These are phyloP conservation scores for Haplosporangium gracile DNA, from an alignment of 192 early-diverging fungal genomes.

Conservation along the genomic window DNA sequence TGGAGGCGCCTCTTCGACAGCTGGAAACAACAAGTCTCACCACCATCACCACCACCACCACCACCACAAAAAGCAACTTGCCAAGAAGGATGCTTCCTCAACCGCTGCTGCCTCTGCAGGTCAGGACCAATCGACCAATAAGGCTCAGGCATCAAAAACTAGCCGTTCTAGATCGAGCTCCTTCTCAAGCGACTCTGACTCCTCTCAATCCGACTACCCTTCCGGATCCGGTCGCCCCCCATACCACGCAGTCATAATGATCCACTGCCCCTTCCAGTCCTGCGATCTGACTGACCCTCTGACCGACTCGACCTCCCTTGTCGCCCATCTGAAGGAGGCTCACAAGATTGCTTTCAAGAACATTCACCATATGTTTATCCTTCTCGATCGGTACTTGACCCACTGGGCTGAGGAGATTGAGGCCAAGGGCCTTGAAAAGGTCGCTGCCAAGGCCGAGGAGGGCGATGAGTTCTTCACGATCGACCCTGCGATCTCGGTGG, in stretches of 20 bases:
- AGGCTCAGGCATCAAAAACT: neutral
- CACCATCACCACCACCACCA: slow-evolving; percentile 27
- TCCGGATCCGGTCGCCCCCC: slow-evolving; percentile 55
- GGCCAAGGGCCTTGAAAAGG: slow-evolving; percentile 44
- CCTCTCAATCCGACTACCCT: slow-evolving; percentile 47
- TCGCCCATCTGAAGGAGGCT: slow-evolving; percentile 72
- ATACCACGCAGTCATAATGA: slow-evolving; percentile 65
- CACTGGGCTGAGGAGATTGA: slow-evolving; percentile 75
- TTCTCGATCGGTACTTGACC: slow-evolving; percentile 79
- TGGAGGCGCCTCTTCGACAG: neutral
- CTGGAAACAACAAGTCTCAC: slow-evolving; percentile 14
- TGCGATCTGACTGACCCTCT: slow-evolving; percentile 64
- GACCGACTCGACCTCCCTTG: slow-evolving; percentile 72
- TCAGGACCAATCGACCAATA: neutral
- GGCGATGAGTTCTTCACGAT: slow-evolving; percentile 65
- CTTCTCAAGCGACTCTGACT: slow-evolving; percentile 56
- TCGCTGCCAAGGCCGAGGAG: slow-evolving; percentile 42
- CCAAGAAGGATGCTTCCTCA: slow-evolving; percentile 27
- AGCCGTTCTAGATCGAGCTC: slow-evolving; percentile 46
- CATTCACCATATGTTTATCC: slow-evolving; percentile 83
- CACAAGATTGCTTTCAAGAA: slow-evolving; percentile 79
- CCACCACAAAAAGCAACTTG: slow-evolving; percentile 17
- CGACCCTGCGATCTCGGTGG: slow-evolving; percentile 65
- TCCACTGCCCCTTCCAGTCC: slow-evolving; percentile 77
- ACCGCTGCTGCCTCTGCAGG: neutral